Base-by-base conservation (phyloP, 2,329 filamentous ascomycete genomes). In the Cladosporium oxysporum region DNA sequence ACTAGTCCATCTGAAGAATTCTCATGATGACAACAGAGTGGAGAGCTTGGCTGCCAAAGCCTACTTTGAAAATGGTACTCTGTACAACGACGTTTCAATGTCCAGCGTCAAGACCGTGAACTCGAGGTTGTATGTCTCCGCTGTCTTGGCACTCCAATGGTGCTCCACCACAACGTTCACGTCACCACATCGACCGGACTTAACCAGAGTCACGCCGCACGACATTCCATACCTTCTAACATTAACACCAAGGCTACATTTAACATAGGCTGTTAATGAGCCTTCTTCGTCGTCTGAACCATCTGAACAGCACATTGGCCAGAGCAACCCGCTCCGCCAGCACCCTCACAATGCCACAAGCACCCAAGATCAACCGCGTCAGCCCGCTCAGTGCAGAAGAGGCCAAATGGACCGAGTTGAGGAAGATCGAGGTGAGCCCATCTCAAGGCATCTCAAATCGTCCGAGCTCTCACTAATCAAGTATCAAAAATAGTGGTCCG, bases 381-480 rank as follows among this genome's bases (percentile, higher is more conserved):
- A 78, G 82, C 14, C 80, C 84, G 33, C 80, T 88, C 18, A 77
- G 81, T 64, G 77, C 81, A 21, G 73, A 76, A n/a, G 81, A 87
- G 66, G 82, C 85, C 0, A 85, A 83, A 75, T 87, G 85, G 85
- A 78, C 86, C 37, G 81, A 84, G 57, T 82, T 88, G 64, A 80
- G 84, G 66, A 84, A 83, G 68, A 82, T 87, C 72, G 79, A 83
- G 67, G 72, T 73, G 66, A 28, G 16, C 55, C 10, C 52, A 41
- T n/a, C 8, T 21, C 23, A 29, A 1, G n/a, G 8, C 2, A 1
- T n/a, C 21, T 47, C 41, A 21, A 2, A 23, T 21, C 11, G 10
- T 47, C 8, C 4, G 18, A 7, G 2, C 10, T 12, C 6, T 21
- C 7, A 21, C 41, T 47, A 12, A 47, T 12, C 7, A 5, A 7